Percentiles rank a stretch among this genome's conserved stretches.
These are phyloP conservation scores for Fusarium sp. DNA, from an alignment of 2,329 filamentous ascomycete species.

Conservation along the genomic window DNA sequence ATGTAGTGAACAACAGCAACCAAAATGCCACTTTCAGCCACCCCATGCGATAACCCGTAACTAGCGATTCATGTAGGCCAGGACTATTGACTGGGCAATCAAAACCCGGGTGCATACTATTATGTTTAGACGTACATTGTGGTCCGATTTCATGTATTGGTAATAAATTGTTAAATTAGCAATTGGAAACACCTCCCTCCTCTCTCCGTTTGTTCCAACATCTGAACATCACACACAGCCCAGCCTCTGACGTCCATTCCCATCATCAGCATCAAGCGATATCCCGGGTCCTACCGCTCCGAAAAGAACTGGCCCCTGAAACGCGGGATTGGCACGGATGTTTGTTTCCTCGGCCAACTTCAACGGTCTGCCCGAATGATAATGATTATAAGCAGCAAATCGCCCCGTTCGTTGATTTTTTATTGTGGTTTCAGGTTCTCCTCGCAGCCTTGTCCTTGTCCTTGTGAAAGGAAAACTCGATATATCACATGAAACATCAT, in stretches of 20 bases:
- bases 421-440: conserved; percentile 36
- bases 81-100: conserved; percentile 31
- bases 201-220: neutral
- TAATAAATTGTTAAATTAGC: conserved; percentile 32
- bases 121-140: conserved; percentile 1
- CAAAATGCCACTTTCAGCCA: conserved; percentile 18
- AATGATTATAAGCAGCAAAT: neutral
- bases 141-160: conserved; percentile 24
- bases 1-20: conserved; percentile 21
- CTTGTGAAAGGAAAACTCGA: conserved; percentile 10
- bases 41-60: conserved; percentile 16
- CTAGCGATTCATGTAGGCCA: conserved; percentile 37
- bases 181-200: neutral
- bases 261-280: conserved; percentile 9
- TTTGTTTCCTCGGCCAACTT: conserved; percentile 2
- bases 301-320: conserved; percentile 22
- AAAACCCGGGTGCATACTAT: conserved; percentile 10
- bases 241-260: neutral
- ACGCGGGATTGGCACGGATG: conserved; percentile 12
- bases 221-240: too few species aligned
- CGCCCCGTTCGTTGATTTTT: conserved; percentile 3
- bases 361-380: conserved; percentile 10
- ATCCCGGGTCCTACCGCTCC: conserved; percentile 12
- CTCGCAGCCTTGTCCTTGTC: conserved; percentile 23
- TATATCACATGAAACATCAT: conserved; percentile 28